Conservation (phyloP, 78 protist genomes). For the Dictyostelium firmibasis region DNA sequence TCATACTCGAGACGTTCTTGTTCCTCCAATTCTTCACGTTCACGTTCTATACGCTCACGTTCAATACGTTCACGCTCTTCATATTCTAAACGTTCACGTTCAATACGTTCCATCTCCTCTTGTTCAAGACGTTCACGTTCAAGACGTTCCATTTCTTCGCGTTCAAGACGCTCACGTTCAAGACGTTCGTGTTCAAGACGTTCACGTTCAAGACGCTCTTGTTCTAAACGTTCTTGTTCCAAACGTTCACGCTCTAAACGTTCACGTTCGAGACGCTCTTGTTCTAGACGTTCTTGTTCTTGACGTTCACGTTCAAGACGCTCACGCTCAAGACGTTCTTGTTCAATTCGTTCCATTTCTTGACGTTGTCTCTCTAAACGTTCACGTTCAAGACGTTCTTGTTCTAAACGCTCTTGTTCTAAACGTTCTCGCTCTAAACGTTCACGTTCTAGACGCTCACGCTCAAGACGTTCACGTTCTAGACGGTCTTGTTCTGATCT, state of each 20-base stretch:
- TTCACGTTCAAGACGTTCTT: constrained; percentile 30
- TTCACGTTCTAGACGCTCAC: constrained; percentile 19
- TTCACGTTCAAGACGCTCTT: constrained; percentile 33
- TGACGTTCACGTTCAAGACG: constrained; percentile 13
- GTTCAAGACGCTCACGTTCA: not conserved
- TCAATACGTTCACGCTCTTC: constrained; percentile 29
- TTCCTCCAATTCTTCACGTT: constrained; percentile 10
- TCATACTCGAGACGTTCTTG: constrained; percentile 30
- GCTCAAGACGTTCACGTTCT: constrained; percentile 39
- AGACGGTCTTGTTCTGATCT: not conserved
- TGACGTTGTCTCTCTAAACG: not conserved
- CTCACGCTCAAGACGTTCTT: constrained; percentile 10
- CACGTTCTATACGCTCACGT: constrained; percentile 35
- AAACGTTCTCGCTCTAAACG: not conserved
- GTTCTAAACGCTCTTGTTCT: constrained; percentile 11
- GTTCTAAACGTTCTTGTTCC: constrained; percentile 1
- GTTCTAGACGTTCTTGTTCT: constrained; percentile 16
- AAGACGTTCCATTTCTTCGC: not conserved
- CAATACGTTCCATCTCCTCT: constrained; percentile 12
- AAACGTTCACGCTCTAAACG: constrained; percentile 10
- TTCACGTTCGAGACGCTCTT: constrained; percentile 38
- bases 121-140: constrained; percentile 33
- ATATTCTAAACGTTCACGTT: constrained; percentile 3
- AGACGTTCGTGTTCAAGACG: not conserved
- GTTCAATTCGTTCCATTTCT: constrained; percentile 12